Conservation (phyloP, 1,139 yeast species). For the Scheffersomyces titani region DNA sequence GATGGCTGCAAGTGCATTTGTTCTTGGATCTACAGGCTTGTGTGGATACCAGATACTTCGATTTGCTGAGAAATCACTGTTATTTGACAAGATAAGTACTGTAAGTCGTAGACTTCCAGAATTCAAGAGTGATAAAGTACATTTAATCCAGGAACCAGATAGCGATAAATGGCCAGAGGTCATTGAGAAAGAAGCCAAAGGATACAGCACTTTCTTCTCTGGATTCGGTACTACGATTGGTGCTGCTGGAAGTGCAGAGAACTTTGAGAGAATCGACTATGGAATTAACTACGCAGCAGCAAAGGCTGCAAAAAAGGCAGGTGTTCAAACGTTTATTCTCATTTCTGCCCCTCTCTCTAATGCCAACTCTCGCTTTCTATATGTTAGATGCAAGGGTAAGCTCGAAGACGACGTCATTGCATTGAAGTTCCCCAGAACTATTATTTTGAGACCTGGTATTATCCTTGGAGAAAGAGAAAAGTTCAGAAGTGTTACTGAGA, state of each 20-base stretch:
- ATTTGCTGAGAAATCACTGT: constrained; percentile 29
- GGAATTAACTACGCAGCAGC: constrained; percentile 68
- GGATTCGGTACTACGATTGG: constrained; percentile 77
- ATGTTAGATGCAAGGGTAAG: constrained; percentile 62
- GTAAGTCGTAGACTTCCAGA: constrained; percentile 44
- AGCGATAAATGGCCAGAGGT: constrained; percentile 41
- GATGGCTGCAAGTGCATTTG: constrained; percentile 18
- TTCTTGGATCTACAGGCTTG: constrained; percentile 66
- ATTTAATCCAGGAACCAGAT: constrained; percentile 37
- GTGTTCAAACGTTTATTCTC: constrained; percentile 63
- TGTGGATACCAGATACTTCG: constrained; percentile 53
- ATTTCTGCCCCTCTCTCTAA: constrained; percentile 65
- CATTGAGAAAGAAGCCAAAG: constrained; percentile 16
- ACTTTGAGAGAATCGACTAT: constrained; percentile 67
- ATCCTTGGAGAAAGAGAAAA: constrained; percentile 61
- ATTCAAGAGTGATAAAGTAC: constrained; percentile 21
- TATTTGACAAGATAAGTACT: constrained; percentile 38
- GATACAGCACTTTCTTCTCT: constrained; percentile 46
- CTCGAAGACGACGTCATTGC: constrained; percentile 60
- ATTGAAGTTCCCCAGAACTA: constrained; percentile 63
- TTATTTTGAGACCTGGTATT: constrained; percentile 71
- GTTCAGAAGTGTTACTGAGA: constrained; percentile 37
- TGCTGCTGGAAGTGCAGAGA: constrained; percentile 66
- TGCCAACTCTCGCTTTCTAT: constrained; percentile 49
- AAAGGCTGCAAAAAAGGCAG: constrained; percentile 66